These are phyloP conservation scores for Pyrenula aspistea DNA, from an alignment of 495 filamentous ascomycete species.

Conservation along the genomic window DNA sequence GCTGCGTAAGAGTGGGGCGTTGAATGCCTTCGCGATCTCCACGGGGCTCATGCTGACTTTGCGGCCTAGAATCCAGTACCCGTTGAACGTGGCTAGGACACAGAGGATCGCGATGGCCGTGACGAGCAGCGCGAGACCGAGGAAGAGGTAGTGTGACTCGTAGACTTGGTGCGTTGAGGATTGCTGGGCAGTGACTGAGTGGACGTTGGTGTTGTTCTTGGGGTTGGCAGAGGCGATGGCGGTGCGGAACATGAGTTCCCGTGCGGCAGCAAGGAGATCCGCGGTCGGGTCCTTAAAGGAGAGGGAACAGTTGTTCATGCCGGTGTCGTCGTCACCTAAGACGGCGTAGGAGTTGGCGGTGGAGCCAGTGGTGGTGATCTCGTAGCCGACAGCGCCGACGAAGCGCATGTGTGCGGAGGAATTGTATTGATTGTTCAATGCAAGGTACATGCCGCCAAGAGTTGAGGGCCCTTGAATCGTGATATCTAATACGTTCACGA, in stretches of 20 bases:
- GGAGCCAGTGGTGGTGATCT: not conserved
- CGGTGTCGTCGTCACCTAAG: not conserved
- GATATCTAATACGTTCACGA: not conserved
- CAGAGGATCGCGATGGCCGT: conserved; percentile 1
- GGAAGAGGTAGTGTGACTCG: conserved; percentile 6
- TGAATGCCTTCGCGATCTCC: conserved; percentile 13
- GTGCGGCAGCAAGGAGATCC: conserved; percentile 2
- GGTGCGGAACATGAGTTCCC: conserved; percentile 8
- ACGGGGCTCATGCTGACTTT: conserved; percentile 7
- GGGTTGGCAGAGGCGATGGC: conserved; percentile 2
- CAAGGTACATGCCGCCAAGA: not conserved
- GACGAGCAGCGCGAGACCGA: conserved; percentile 4
- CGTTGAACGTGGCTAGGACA: conserved; percentile 5
- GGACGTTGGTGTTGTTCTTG: not conserved
- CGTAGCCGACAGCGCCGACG: not conserved
- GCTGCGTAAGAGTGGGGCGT: conserved; percentile 6
- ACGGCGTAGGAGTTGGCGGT: not conserved
- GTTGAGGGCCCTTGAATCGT: not conserved
- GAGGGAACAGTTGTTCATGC: not conserved
- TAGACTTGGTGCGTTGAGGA: not conserved
- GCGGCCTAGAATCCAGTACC: conserved; percentile 11
- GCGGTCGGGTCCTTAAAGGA: conserved; percentile 5
- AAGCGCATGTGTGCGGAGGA: not conserved
- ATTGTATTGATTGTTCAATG: not conserved
- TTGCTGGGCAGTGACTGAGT: not conserved